Percentiles rank a stretch among this genome's conserved stretches.
Evolutionary conservation across 352 stramenopile species (phyloP).

Genomic region (Phytophthora quininea): DNA sequence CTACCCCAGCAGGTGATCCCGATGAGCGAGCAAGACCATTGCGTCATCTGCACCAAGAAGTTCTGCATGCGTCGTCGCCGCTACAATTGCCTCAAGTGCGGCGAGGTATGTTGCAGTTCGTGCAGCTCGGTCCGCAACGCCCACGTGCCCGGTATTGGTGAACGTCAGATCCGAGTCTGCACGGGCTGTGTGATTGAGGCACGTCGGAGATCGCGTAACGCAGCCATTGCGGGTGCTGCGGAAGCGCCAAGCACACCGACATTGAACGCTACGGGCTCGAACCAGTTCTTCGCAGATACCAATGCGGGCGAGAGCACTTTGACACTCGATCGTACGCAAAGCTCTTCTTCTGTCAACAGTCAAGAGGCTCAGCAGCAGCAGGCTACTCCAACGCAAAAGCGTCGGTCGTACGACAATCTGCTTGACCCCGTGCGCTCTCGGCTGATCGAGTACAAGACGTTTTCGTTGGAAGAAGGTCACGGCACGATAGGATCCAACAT

Average conservation of each 20-base stretch:
- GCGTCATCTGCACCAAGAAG: slow-evolving; percentile 74
- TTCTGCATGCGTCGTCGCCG: slow-evolving; percentile 74
- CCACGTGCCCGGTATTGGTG: slow-evolving; percentile 71
- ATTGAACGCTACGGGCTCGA: slow-evolving; percentile 13
- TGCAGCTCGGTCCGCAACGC: slow-evolving; percentile 72
- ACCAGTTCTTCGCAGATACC: slow-evolving; percentile 27
- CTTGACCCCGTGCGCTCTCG: slow-evolving; percentile 74
- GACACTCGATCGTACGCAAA: slow-evolving; percentile 41
- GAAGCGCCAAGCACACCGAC: slow-evolving; percentile 20
- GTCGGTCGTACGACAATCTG: slow-evolving; percentile 76
- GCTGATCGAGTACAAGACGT: slow-evolving; percentile 86
- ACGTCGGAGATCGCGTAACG: slow-evolving; percentile 57
- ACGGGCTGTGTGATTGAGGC: slow-evolving; percentile 79
- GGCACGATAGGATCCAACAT: slow-evolving; percentile 22
- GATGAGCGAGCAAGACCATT: slow-evolving; percentile 76
- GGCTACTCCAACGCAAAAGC: slow-evolving; percentile 27
- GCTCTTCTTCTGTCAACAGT: slow-evolving; percentile 43
- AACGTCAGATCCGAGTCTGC: slow-evolving; percentile 79
- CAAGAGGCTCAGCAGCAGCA: slow-evolving; percentile 10
- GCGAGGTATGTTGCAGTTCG: slow-evolving; percentile 78
- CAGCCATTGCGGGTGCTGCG: slow-evolving; percentile 18
- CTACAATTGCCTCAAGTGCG: slow-evolving; percentile 89
- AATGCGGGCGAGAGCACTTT: slow-evolving; percentile 6
- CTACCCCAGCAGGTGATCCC: slow-evolving; percentile 77
- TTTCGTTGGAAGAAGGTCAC: slow-evolving; percentile 45